These are phyloP conservation scores for Saccharomyces hybrid DNA, from an alignment of 1,139 yeast species.

Conservation along the genomic window DNA sequence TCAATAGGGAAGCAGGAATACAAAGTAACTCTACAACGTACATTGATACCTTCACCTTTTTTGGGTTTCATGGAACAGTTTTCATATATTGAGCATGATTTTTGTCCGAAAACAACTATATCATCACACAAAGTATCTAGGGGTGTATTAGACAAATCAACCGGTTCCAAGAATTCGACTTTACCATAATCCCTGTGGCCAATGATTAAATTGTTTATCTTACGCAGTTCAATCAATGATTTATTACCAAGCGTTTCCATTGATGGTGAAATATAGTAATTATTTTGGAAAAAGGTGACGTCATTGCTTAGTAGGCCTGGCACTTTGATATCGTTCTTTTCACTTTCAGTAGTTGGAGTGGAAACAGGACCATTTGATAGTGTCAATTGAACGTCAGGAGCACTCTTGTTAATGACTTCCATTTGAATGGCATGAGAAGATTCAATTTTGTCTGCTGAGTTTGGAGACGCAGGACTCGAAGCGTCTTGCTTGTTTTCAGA, in stretches of 20 bases:
- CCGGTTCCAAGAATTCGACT: slow-evolving; percentile 68
- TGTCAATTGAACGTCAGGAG: neutral
- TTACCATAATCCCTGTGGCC: slow-evolving; percentile 77
- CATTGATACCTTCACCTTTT: slow-evolving; percentile 78
- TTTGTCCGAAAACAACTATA: slow-evolving; percentile 51
- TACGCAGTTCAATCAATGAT: slow-evolving; percentile 55
- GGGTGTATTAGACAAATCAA: slow-evolving; percentile 65
- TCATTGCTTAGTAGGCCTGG: slow-evolving; percentile 19
- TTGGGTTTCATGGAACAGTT: slow-evolving; percentile 54
- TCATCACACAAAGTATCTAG: slow-evolving; percentile 58
- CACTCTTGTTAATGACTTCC: neutral
- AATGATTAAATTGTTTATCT: slow-evolving; percentile 55
- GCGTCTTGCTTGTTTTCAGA: neutral
- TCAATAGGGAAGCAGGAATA: slow-evolving; percentile 74
- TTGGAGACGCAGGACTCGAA: neutral
- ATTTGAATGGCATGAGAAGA: neutral
- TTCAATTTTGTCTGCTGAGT: neutral
- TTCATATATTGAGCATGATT: slow-evolving; percentile 66
- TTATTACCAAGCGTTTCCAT: slow-evolving; percentile 50
- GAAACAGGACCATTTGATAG: neutral
- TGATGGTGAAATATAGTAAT: slow-evolving; percentile 84
- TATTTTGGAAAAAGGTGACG: slow-evolving; percentile 48
- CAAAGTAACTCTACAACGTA: slow-evolving; percentile 63
- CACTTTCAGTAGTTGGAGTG: slow-evolving; percentile 5
- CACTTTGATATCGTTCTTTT: slow-evolving; percentile 11